These are phyloP conservation scores for Colletotrichum euphorbiae DNA, from an alignment of 2,329 filamentous ascomycete species.

Conservation along the genomic window DNA sequence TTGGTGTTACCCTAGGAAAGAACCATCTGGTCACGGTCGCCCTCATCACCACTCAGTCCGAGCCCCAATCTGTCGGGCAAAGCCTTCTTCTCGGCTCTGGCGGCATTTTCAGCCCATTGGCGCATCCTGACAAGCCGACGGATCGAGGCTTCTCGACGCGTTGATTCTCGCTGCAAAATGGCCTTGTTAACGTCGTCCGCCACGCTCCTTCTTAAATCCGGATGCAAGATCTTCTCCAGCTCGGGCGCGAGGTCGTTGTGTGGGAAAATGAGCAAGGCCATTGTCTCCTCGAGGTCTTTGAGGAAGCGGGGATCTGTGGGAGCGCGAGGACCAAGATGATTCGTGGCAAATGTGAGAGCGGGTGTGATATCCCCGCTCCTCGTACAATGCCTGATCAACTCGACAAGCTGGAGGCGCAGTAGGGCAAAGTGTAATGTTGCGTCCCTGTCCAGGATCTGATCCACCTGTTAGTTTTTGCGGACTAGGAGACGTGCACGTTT, in stretches of 20 bases:
- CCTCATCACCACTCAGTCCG: slow-evolving; percentile 49
- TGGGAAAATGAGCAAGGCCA: slow-evolving; percentile 91
- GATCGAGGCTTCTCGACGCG: slow-evolving; percentile 83
- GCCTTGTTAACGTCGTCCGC: slow-evolving; percentile 91
- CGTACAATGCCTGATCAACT: slow-evolving; percentile 86
- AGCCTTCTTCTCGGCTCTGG: slow-evolving; percentile 56
- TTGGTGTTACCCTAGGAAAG: slow-evolving; percentile 15
- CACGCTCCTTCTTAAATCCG: slow-evolving; percentile 83
- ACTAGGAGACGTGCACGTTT: neutral
- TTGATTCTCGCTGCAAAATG: slow-evolving; percentile 79
- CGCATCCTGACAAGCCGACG: slow-evolving; percentile 83
- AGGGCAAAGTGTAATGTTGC: slow-evolving; percentile 89
- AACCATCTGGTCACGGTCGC: slow-evolving; percentile 37
- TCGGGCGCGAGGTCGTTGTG: slow-evolving; percentile 82
- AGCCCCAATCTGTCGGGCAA: slow-evolving; percentile 56
- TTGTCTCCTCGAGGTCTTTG: slow-evolving; percentile 89
- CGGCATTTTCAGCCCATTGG: slow-evolving; percentile 83
- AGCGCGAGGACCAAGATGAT: slow-evolving; percentile 87
- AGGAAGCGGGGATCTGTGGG: slow-evolving; percentile 85
- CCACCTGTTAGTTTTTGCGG: slow-evolving; percentile 44
- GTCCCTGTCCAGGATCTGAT: slow-evolving; percentile 86
- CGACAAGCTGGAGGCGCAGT: slow-evolving; percentile 90
- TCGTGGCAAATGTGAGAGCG: slow-evolving; percentile 87
- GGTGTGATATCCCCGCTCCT: slow-evolving; percentile 78
- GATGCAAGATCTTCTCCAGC: slow-evolving; percentile 81